phyloP scores from a whole-genome alignment of 139 green algal species.

The Auxenochlorella protothecoides region DNA sequence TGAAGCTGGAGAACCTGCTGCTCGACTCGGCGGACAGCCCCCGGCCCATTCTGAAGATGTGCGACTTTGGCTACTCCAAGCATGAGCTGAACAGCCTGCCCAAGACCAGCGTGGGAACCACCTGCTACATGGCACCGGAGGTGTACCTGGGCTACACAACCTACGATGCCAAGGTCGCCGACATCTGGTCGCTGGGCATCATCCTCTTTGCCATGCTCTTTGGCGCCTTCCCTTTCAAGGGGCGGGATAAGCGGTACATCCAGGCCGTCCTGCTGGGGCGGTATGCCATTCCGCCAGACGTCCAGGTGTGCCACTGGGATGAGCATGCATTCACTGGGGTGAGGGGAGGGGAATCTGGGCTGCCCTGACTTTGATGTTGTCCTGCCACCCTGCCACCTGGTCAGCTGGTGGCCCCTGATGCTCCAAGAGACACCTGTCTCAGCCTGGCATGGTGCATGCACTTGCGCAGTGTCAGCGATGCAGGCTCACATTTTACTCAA shows the following conservation, averaged over 20 bases:
- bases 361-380: no score
- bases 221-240: conserved; percentile 81
- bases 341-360: no score
- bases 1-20: conserved; percentile 58
- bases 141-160: conserved; percentile 29
- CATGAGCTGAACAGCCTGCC: conserved; percentile 43
- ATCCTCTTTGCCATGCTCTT: conserved; percentile 70
- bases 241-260: conserved; percentile 13
- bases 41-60: conserved; percentile 48
- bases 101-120: conserved; percentile 43
- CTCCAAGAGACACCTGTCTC: no score
- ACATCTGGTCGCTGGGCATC: conserved; percentile 68
- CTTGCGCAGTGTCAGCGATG: no score
- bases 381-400: not conserved
- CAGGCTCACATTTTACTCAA: no score
- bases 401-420: not conserved
- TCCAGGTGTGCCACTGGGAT: conserved; percentile 19
- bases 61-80: conserved; percentile 63
- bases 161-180: conserved; percentile 55
- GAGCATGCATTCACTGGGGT: no score
- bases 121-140: conserved; percentile 73
- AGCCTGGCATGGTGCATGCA: no score
- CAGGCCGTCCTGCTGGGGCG: conserved; percentile 20
- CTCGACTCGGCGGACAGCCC: conserved; percentile 20
- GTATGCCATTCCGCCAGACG: conserved; percentile 41